Evolutionary conservation across 2,329 filamentous ascomycete genomes (phyloP).

Genomic region (Hymenoscyphus occultus): DNA sequence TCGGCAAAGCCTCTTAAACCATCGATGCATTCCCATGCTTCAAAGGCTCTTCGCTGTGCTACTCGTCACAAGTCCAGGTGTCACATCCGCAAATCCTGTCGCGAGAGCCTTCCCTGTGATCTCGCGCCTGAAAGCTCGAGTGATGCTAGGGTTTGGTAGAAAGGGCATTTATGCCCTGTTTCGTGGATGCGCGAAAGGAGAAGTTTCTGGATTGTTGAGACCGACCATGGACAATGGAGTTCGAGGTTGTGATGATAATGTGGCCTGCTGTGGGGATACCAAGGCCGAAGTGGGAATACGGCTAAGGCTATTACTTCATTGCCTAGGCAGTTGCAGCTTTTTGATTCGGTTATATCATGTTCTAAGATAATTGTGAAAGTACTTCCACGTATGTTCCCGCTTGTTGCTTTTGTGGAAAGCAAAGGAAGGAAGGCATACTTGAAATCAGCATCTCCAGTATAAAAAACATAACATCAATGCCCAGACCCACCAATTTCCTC

Average conservation of each 20-base stretch:
- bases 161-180: constrained; percentile 52
- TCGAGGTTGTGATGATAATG: constrained; percentile 64
- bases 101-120: constrained; percentile 49
- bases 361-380: constrained; percentile 32
- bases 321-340: constrained; percentile 65
- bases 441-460: constrained; percentile 51
- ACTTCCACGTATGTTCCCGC: too few relatives aligned
- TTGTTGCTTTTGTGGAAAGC: too few relatives aligned
- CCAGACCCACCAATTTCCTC: constrained; percentile 56
- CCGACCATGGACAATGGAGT: constrained; percentile 60
- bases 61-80: constrained; percentile 24
- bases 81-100: constrained; percentile 49
- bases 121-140: constrained; percentile 49
- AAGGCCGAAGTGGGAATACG: constrained; percentile 46
- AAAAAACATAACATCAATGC: constrained; percentile 67
- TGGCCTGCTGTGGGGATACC: constrained; percentile 63
- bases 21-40: constrained; percentile 38
- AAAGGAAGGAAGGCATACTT: constrained; percentile 32
- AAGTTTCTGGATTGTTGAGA: constrained; percentile 74
- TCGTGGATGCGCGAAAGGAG: constrained; percentile 64
- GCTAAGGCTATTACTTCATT: constrained; percentile 66
- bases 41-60: constrained; percentile 28
- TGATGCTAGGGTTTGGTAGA: constrained; percentile 51
- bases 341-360: constrained; percentile 42
- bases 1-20: constrained; percentile 41